Evolutionary conservation across 148 eudicot genomes (phyloP), one percentile per base, ranked within the genome.

Genomic region (Camellia japonica): DNA sequence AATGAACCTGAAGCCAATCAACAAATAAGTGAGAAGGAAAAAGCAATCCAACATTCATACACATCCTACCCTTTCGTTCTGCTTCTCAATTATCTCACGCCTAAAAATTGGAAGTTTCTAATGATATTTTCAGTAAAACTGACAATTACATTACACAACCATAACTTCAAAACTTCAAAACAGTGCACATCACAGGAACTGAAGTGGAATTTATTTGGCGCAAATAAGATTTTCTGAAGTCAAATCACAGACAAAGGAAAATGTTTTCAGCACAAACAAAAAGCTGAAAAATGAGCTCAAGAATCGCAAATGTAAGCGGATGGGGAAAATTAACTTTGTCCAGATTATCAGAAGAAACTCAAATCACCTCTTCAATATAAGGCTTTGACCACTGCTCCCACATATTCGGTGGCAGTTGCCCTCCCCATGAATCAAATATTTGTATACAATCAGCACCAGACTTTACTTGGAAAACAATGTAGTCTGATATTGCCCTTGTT

Each of bases 351-450:
- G 64, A 78, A 15, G n/a, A 43, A 84, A 73, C 65, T 19, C 41
- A 61, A 68, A 16, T 82, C 75, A 91, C 99, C 95, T 92, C 91
- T 74, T 91, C 85, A 78, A 96, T 96, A 64, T 93, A 96, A 84
- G 97, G 99, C 87, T 90, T 96, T 69, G 99, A 93, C 99, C 98
- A 96, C 47, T 77, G 80, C 73, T 96, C 99, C 99, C 98, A 96
- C 97, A 96, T 90, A 84, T 88, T 76, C 20, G 99, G 98, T 7
- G 98, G 93, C 56, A 96, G 84, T 85, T 93, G 95, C 52, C 99
- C 98, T 75, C 97, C 99, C 99, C 98, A 93, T 44, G 98, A 96
- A 85, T 96, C 99, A 82, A 96, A 96, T 80, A 96, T 96, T 81
- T 96, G 98, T 80, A 93, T 91, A 82, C 98, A 93, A 68, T 96